Conservation (phyloP, 768 basidiomycete genomes). For the Macrolepiota fuliginosa region DNA sequence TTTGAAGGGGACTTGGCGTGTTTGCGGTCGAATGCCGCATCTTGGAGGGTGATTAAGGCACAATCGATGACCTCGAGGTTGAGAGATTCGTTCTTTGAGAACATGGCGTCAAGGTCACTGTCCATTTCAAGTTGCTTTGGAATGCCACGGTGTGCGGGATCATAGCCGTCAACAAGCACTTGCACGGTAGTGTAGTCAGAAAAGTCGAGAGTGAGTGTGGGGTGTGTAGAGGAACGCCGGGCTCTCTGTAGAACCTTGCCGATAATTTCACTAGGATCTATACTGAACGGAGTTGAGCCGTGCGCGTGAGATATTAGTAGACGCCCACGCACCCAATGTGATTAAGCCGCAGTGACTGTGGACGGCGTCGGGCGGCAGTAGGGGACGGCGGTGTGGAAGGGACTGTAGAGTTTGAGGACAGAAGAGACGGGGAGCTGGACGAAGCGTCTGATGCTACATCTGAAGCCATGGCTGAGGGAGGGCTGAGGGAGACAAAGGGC, state of each 20-base stretch:
- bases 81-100: slow-evolving; percentile 28
- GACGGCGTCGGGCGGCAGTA: slow-evolving; percentile 28
- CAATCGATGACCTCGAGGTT: slow-evolving; percentile 49
- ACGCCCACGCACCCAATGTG: slow-evolving; percentile 25
- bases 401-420: neutral
- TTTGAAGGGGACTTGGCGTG: slow-evolving; percentile 24
- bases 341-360: slow-evolving; percentile 32
- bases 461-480: neutral
- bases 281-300: slow-evolving; percentile 22
- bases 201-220: slow-evolving; percentile 46
- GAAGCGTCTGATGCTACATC: neutral
- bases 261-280: slow-evolving; percentile 38
- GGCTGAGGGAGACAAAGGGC: neutral
- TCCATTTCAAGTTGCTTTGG: slow-evolving; percentile 61
- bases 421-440: slow-evolving; percentile 7
- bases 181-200: slow-evolving; percentile 41
- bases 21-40: slow-evolving; percentile 53
- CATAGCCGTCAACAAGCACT: slow-evolving; percentile 62
- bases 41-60: slow-evolving; percentile 50
- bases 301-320: slow-evolving; percentile 1
- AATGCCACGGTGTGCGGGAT: slow-evolving; percentile 52
- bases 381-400: slow-evolving; percentile 16
- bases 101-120: slow-evolving; percentile 35
- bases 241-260: slow-evolving; percentile 43
- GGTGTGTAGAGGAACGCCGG: slow-evolving; percentile 40